Evolutionary conservation across 2,329 filamentous ascomycete genomes (phyloP).

Genomic region (Monosporascus sp.): DNA sequence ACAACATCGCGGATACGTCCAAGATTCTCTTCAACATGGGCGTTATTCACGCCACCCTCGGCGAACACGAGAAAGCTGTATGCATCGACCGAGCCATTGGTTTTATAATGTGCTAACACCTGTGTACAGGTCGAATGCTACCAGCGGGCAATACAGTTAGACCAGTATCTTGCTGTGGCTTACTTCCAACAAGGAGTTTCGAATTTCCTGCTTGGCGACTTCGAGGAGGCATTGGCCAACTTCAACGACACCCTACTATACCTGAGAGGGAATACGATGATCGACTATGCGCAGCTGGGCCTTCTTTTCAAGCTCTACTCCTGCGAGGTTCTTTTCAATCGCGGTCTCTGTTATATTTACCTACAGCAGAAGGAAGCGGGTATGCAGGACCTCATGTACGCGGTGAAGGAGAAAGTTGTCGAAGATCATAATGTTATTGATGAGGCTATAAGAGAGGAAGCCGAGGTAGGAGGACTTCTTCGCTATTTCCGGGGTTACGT

Average conservation of each 20-base stretch:
- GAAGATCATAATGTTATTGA: conserved; percentile 97
- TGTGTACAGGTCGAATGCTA: conserved; percentile 78
- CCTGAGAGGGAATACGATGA: conserved; percentile 90
- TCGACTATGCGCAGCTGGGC: conserved; percentile 94
- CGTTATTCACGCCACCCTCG: conserved; percentile 93
- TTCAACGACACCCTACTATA: conserved; percentile 98
- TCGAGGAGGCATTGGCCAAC: conserved; percentile 93
- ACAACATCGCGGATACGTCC: conserved; percentile 85
- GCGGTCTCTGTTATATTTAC: conserved; percentile 95
- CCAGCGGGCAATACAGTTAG: conserved; percentile 81
- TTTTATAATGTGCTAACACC: conserved; percentile 12
- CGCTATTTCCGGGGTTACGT: background rate
- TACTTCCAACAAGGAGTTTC: conserved; percentile 99
- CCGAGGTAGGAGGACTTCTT: conserved; percentile 58
- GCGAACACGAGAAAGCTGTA: conserved; percentile 93
- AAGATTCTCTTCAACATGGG: conserved; percentile 99
- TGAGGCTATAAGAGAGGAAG: conserved; percentile 88
- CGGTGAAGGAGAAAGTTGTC: conserved; percentile 92
- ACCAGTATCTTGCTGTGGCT: conserved; percentile 93
- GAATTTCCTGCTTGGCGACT: conserved; percentile 94
- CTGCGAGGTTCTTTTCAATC: conserved; percentile 96
- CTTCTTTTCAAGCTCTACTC: conserved; percentile 95
- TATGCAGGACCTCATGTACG: conserved; percentile 84
- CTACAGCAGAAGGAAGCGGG: conserved; percentile 86
- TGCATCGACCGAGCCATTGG: conserved; percentile 30